Evolutionary conservation across 2,329 filamentous ascomycete species (phyloP), one percentile per base, ranked within the genome.

Genomic region (Cryphonectria parasitica): DNA sequence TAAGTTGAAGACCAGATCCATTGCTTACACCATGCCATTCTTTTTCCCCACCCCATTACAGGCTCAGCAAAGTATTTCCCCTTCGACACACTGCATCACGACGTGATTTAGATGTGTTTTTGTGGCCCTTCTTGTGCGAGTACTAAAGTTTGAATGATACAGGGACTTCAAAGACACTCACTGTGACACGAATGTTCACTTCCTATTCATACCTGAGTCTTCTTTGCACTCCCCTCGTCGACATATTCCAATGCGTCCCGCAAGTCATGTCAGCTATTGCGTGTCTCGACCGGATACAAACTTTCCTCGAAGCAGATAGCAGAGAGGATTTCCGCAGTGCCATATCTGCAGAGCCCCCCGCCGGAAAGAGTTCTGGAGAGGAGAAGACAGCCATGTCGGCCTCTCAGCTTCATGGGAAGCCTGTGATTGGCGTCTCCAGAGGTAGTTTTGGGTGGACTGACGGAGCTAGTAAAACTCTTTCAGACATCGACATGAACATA

Each of bases 381-480:
- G 61, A 25, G 28, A 39, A 45, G n/a, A 3, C 22, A 34, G 34
- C 19, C 52, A 49, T n/a, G 2, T 22, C 34, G 25, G 45, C 10
- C 22, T 36, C 64, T 8, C 3, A 54, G 31, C 19, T 22, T 10
- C 31, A 56, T 28, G 49, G n/a, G 6, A 49, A 39, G 77, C 3
- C 66, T 60, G 36, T 45, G 61, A 17, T 64, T 8, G 41, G n/a
- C 15, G 73, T 76, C 10, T 65, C 62, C 1, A 15, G 52, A 0
- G 79, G 78, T 2, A 77, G 69, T 3, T 80, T 83, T 34, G 77
- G 79, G 19, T 84, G 82, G 82, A 69, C 34, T 3, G 10, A 36
- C 1, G 61, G 36, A 73, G 8, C 68, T 76, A 3, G 75, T 22
- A 69, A 49, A 19, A 49, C 75, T 15, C 75, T 85, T 3, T 73